A percentile compares a stretch with the other conserved stretches of the same genome.
Evolutionary conservation across 305 asterid species (phyloP).

Genomic region (Lippia alba): DNA sequence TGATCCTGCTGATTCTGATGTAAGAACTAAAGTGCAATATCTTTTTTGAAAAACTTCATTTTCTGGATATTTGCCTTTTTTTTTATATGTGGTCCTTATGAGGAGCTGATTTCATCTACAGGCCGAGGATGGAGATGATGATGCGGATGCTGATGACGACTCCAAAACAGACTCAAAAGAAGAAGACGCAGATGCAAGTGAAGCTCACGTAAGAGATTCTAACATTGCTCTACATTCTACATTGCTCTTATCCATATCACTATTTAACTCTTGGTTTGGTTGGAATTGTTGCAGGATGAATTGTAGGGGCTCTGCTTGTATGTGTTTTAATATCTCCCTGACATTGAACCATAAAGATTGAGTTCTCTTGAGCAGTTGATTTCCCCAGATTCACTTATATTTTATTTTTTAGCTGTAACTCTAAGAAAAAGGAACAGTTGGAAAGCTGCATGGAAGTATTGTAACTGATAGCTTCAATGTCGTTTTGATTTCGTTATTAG

Average conservation of each 20-base stretch:
- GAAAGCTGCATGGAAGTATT: slow-evolving; percentile 37
- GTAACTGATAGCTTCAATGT: slow-evolving; percentile 38
- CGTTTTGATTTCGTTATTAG: slow-evolving; percentile 31
- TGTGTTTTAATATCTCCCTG: slow-evolving; percentile 18
- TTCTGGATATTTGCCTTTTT: not conserved
- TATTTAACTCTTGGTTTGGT: not conserved
- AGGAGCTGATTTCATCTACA: slow-evolving; percentile 31
- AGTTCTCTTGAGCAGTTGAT: slow-evolving; percentile 27
- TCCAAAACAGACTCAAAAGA: slow-evolving; percentile 46
- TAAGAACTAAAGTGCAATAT: slow-evolving; percentile 41
- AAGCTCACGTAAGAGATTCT: slow-evolving; percentile 57
- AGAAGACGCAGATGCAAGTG: slow-evolving; percentile 58
- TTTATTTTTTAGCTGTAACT: slow-evolving; percentile 37
- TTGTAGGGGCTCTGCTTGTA: slow-evolving; percentile 46
- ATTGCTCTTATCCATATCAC: not conserved
- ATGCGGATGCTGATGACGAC: slow-evolving; percentile 48
- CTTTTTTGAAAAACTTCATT: not conserved
- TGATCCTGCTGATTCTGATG: slow-evolving; percentile 84
- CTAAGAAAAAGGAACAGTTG: slow-evolving; percentile 32
- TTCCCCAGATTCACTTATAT: slow-evolving; percentile 24
- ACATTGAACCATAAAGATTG: not conserved
- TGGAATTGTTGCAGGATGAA: slow-evolving; percentile 64
- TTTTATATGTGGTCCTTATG: not conserved
- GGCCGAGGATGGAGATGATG: slow-evolving; percentile 79
- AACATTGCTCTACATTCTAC: too few species aligned